Evolutionary conservation across 768 basidiomycete genomes (phyloP).

Genomic region (Mycena epipterygia): DNA sequence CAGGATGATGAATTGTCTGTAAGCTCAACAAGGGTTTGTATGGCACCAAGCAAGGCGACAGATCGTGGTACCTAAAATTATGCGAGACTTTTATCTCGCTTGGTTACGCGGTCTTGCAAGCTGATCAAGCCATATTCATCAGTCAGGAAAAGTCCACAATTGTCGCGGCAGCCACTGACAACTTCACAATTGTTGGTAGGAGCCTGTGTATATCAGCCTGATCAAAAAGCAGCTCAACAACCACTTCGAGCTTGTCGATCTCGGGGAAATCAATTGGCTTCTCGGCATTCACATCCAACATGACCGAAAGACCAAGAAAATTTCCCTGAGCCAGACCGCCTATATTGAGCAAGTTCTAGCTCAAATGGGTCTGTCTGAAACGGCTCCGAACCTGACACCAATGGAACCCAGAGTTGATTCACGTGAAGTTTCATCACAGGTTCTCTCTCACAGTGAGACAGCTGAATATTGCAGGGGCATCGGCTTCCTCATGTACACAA

Average conservation of each 20-base stretch:
- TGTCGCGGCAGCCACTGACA: slow-evolving; percentile 33
- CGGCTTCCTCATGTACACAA: too few relatives aligned
- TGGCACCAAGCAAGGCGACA: slow-evolving; percentile 44
- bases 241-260: too few relatives aligned
- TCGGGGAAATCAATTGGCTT: slow-evolving; percentile 42
- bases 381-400: not conserved
- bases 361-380: not conserved
- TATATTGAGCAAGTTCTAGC: too few relatives aligned
- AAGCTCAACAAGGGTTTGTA: not conserved
- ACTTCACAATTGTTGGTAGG: slow-evolving; percentile 38
- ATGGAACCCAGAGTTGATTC: too few relatives aligned
- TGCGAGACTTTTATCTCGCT: not conserved
- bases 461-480: too few relatives aligned
- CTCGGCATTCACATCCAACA: slow-evolving; percentile 41
- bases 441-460: too few relatives aligned
- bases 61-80: too few relatives aligned
- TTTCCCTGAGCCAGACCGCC: not conserved
- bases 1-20: too few relatives aligned
- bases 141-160: slow-evolving; percentile 15
- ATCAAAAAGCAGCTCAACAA: too few relatives aligned
- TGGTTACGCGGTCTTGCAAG: slow-evolving; percentile 2
- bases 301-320: not conserved
- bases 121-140: slow-evolving; percentile 34
- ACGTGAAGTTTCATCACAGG: too few relatives aligned
- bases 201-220: too few relatives aligned